Evolutionary conservation across 2,329 filamentous ascomycete species (phyloP), one percentile per base, ranked within the genome.

Genomic region (Claviceps sp.): DNA sequence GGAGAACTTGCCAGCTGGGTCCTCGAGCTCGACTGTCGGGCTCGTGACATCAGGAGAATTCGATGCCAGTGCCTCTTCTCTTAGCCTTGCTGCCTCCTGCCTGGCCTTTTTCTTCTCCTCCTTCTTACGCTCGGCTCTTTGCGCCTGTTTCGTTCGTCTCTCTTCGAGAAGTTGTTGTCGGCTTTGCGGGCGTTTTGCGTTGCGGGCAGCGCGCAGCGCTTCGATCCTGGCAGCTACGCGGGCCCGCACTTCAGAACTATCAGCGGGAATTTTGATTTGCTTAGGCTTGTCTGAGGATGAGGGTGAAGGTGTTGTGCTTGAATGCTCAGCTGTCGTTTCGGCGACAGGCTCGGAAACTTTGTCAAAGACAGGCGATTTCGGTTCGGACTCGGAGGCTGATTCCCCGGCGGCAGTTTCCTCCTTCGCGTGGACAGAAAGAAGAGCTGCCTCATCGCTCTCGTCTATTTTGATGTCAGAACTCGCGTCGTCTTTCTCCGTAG

Each of bases 141-240:
- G 82, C 54, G 88, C 85, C 65, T 95, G 87, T 71, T 95, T 96
- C 63, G 83, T 82, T 56, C 93, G 81, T 43, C 93, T 81, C 45
- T 87, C 80, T 68, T 97, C 93, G 60, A 98, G 89, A 13, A 98
- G 78, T 64, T 97, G 90, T 69, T 95, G 86, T 55, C 93, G 81
- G 55, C 88, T 95, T 57, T 86, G 82, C 53, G 83, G 76, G 5
- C 86, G 88, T 60, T 94, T 89, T 5, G 91, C 90, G 67, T 95
- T 95, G 54, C 93, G 84, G 26, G 83, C 82, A 9, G 87, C 86
- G 54, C 91, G 86, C 48, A 97, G 80, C 46, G 84, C 84, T 59
- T 93, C 87, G 52, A 98, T 89, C 56, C 83, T 86, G 59, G 87
- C 86, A 52, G 86, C 83, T 49, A 98, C 75, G 45, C 90, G 84